phyloP scores from a whole-genome alignment of 768 basidiomycete genomes.

The Gloeopeniophorella convolvens region DNA sequence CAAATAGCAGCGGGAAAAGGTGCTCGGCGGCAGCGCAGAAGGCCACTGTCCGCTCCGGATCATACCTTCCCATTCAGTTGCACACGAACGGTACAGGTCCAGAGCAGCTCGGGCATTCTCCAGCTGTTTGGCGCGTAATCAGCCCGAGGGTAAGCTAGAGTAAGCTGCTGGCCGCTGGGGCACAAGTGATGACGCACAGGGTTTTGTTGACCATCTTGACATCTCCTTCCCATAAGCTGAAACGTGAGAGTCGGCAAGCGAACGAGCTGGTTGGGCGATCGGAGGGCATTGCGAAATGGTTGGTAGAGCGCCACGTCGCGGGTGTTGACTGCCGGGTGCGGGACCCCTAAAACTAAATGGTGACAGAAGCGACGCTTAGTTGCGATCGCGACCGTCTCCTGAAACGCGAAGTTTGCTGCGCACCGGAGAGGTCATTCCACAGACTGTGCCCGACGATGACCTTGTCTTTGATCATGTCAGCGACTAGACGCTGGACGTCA shows the following conservation, averaged over 20 bases:
- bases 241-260: slow-evolving; percentile 76
- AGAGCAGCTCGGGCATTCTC: slow-evolving; percentile 66
- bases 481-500: slow-evolving; percentile 60
- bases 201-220: slow-evolving; percentile 64
- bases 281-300: slow-evolving; percentile 70
- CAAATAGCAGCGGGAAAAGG: slow-evolving; percentile 74
- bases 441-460: slow-evolving; percentile 70
- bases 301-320: slow-evolving; percentile 79
- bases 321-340: slow-evolving; percentile 70
- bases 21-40: slow-evolving; percentile 65
- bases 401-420: slow-evolving; percentile 18
- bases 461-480: slow-evolving; percentile 61
- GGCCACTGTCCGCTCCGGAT: slow-evolving; percentile 66
- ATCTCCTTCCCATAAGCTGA: slow-evolving; percentile 75
- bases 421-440: slow-evolving; percentile 79
- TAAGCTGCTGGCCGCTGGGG: slow-evolving; percentile 10
- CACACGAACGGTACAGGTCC: slow-evolving; percentile 49
- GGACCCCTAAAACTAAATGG: slow-evolving; percentile 69
- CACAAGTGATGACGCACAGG: slow-evolving; percentile 45
- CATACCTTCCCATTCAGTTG: slow-evolving; percentile 59
- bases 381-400: neutral
- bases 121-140: slow-evolving; percentile 37
- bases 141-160: slow-evolving; percentile 2
- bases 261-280: slow-evolving; percentile 56
- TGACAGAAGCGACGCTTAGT: slow-evolving; percentile 15